Conservation (phyloP, 805 yeast species). For the Lipomyces starkeyi region DNA sequence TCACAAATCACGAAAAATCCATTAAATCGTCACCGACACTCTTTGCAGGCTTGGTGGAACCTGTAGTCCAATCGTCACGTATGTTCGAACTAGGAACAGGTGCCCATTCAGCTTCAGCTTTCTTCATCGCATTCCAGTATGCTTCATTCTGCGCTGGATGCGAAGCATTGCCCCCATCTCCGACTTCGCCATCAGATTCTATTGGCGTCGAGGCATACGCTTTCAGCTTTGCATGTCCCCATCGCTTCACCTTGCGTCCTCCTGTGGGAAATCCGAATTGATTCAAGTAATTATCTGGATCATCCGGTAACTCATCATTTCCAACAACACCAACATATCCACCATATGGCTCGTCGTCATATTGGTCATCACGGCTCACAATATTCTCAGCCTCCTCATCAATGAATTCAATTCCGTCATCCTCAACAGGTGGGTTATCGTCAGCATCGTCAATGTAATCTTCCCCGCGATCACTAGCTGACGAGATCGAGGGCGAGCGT, state of each 20-base stretch:
- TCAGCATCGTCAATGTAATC: slow-evolving; percentile 9
- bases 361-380: neutral
- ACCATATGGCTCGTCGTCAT: neutral
- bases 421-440: slow-evolving; percentile 1
- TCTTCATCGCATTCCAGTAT: neutral
- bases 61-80: neutral
- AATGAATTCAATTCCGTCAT: slow-evolving; percentile 3
- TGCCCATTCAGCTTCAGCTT: slow-evolving; percentile 1
- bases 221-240: neutral
- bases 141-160: neutral
- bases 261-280: neutral
- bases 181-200: neutral
- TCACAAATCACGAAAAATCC: neutral
- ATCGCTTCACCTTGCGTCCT: neutral
- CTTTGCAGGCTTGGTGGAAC: neutral
- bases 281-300: neutral
- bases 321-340: slow-evolving; percentile 1
- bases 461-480: neutral
- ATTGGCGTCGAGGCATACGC: neutral
- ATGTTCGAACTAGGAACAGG: neutral
- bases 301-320: neutral
- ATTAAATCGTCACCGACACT: neutral
- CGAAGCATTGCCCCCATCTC: neutral
- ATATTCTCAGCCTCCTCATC: neutral
- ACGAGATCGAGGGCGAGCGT: neutral